phyloP scores from a whole-genome alignment of 306 rosid genomes.

The Astragalus membranaceus region DNA sequence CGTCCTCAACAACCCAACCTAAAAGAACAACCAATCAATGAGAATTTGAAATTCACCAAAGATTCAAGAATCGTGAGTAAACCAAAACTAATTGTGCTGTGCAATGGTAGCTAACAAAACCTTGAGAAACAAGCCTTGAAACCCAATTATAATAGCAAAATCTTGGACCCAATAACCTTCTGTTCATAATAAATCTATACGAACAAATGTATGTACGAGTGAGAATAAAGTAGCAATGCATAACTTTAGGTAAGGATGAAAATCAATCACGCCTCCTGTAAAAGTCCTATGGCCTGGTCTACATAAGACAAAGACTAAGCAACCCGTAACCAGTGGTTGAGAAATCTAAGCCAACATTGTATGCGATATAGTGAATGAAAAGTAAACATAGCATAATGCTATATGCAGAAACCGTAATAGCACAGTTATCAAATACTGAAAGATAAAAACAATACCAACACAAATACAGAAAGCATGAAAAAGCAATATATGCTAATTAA shows the following conservation, averaged over 20 bases:
- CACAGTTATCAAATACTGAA: neutral
- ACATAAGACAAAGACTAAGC: neutral
- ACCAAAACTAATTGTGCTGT: neutral
- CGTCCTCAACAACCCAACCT: slow-evolving; percentile 95
- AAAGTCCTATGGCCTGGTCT: neutral
- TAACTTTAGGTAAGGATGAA: neutral
- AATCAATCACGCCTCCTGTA: neutral
- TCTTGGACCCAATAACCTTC: neutral
- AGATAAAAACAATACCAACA: neutral
- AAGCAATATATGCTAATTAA: too few relatives aligned
- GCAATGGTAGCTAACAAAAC: neutral
- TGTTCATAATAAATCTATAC: neutral
- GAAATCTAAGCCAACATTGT: neutral
- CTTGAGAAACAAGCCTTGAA: neutral
- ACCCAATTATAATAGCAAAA: neutral
- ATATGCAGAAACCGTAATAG: neutral
- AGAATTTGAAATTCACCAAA: slow-evolving; percentile 1
- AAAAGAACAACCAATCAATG: neutral
- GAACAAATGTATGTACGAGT: neutral
- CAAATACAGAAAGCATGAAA: neutral
- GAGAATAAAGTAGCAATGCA: neutral
- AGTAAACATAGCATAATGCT: neutral
- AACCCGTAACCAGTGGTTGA: neutral
- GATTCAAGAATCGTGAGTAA: slow-evolving; percentile 1
- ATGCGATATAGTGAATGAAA: neutral